Base-by-base conservation (phyloP, 2,329 filamentous ascomycete genomes). In the Fusarium continuum region DNA sequence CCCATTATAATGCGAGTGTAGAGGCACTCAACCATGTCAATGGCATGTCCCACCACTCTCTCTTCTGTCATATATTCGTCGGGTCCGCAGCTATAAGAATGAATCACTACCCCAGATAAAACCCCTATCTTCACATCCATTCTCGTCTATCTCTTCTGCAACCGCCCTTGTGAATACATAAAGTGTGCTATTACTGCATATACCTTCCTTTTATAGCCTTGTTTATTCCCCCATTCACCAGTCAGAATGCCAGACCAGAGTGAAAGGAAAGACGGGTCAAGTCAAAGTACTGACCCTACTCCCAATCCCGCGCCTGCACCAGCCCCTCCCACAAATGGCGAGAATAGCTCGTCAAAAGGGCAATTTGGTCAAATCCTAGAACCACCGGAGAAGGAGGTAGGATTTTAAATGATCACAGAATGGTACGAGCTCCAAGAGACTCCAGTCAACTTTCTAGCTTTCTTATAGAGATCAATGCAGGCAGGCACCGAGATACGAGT, bases 291-390 rank as follows among this genome's bases (percentile, higher is more conserved):
- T 25, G 22, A 40, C 13, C 36, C 36, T 40, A 6, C 17, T 40
- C 36, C 17, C 17, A n/a, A 9, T 26, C 41, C 26, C 20, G 28
- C 41, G 13, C 41, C 41, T 34, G 28, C 28, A 32, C 41, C 41
- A 19, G 41, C 41, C 20, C 41, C 41, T 45, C 41, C 26, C 32
- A 45, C 41, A 45, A 45, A 45, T 23, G 41, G 41, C 41, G 41
- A 32, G 41, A 32, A 45, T 19, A 45, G 28, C 29, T 45, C 41
- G n/a, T 45, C 41, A 34, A 31, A 31, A 32, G 41, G 41, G 22
- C 8, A 34, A 10, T 45, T 45, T 32, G n/a, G 41, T 23, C 17
- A 34, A 32, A 14, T 45, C 34, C 26, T 45, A 34, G 41, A 45
- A 26, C 41, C 41, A 45, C 34, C 41, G 22, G 41, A 45, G 26